Conservation (phyloP, 306 rosid species). For the Morella rubra region DNA sequence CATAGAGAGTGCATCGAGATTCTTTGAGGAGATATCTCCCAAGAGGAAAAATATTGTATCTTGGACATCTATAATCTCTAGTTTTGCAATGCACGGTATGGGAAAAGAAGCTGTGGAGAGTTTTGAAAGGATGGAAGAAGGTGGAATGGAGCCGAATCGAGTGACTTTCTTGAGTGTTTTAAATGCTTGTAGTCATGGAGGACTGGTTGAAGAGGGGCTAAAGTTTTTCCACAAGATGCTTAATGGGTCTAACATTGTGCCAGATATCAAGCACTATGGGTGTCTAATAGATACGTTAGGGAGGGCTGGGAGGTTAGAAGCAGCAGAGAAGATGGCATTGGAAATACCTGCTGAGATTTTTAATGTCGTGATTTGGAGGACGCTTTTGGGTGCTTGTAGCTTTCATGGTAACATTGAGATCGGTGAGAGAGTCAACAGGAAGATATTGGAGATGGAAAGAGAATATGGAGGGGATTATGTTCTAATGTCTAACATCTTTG, state of each 20-base stretch:
- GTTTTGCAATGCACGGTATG: conserved; percentile 69
- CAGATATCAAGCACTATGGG: conserved; percentile 68
- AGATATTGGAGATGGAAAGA: conserved; percentile 54
- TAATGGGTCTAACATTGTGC: conserved; percentile 37
- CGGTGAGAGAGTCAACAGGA: conserved; percentile 57
- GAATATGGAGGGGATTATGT: conserved; percentile 76
- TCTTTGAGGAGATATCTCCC: conserved; percentile 48
- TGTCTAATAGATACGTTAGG: conserved; percentile 73
- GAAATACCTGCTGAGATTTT: conserved; percentile 54
- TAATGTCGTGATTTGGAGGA: conserved; percentile 70
- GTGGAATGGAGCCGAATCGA: conserved; percentile 52
- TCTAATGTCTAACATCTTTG: conserved; percentile 75
- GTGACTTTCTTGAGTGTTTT: conserved; percentile 61
- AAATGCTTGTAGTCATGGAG: conserved; percentile 74
- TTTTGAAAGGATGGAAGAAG: conserved; percentile 56
- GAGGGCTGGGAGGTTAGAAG: conserved; percentile 71
- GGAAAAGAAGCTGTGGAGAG: conserved; percentile 54
- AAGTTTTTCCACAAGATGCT: conserved; percentile 61
- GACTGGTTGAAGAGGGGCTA: conserved; percentile 73
- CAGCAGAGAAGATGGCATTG: conserved; percentile 61
- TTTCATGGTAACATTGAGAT: conserved; percentile 56
- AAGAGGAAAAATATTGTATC: conserved; percentile 60
- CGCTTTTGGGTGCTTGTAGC: conserved; percentile 71
- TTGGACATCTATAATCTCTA: conserved; percentile 64
- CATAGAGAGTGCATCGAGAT: conserved; percentile 46